Evolutionary conservation across 2,329 filamentous ascomycete species (phyloP), one percentile per base, ranked within the genome.

Genomic region (Aciculosporium take): DNA sequence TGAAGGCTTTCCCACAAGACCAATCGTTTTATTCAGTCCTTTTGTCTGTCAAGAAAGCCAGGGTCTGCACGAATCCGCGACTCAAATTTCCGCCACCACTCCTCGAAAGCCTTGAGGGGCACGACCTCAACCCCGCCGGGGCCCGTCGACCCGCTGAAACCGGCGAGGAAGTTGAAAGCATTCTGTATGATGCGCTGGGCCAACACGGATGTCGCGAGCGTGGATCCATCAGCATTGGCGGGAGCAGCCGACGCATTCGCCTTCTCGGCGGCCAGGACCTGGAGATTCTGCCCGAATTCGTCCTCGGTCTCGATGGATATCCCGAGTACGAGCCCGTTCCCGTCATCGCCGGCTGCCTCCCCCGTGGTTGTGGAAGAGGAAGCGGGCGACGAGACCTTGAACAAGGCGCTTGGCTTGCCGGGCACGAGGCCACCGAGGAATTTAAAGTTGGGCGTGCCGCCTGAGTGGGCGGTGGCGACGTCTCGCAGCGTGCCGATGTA

Each of bases 51-150:
- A 50, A 98, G 66, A 58, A 98, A 98, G 6, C 76, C 75, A 0
- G 91, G 89, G 64, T 98, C 91, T 48, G 76, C 72, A 52, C 88
- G 81, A 30, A 98, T 74, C 56, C 79, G 81, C 46, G 76, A 75
- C 66, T 98, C 89, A 64, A 98, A 98, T 63, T 95, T 96, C 46
- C 71, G 74, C 91, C 93, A 98, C 91, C 93, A 98, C 44, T 94
- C 86, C 63, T 93, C 82, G 59, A 98, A 98, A 5, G 84, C 85
- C 63, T 84, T 91, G 48, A 98, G 63, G n/a, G 91, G 88, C 20
- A 98, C 84, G 10, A 93, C 82, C 58, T 96, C 89, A 35, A 82
- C 74, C 0, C 82, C 82, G 2, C 67, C 71, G 21, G 66, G 64
- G 2, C 69, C 70, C 2, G 68, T 67, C 43, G 72, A 71, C 29